Evolutionary conservation across 257 asterid genomes (phyloP), one percentile per base, ranked within the genome.

Genomic region (Thymus quinquecostatus): DNA sequence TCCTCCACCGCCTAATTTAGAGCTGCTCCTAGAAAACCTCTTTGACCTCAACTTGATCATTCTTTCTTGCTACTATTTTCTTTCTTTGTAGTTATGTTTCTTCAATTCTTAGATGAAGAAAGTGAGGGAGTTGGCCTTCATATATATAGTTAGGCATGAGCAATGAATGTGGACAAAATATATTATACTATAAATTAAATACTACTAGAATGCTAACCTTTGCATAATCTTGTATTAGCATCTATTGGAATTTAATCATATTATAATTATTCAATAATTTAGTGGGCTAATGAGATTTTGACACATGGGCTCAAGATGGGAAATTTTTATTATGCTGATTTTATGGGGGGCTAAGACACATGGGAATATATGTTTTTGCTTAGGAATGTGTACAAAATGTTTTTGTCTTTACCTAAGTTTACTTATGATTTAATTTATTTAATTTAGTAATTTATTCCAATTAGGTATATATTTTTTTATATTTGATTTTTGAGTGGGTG

Each of bases 41-140:
- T 80, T 89, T 73, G 88, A 66, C 73, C 87, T 89, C 44, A 89
- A 70, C 77, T 83, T 89, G 48, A 89, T 82, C 86, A 89, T 82
- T 75, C 70, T 78, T 53, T 0, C n/a, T 53, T 32, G 21, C 21
- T 21, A 21, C 21, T 21, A 49, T 14, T 54, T 34, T n/a, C 3
- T 21, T 28, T 28, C 6, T 55, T 55, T 27, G 2, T 7, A 8
- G 8, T 34, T 57, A 28, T 10, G 1, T 50, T 2, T 34, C 34
- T 6, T 60, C 44, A 63, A 65, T 38, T 72, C 47, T 60, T 3
- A 69, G 36, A 68, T 61, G 45, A 71, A 58, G 5, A 55, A 60
- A 3, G 58, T 55, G 30, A 51, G 14, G 72, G 57, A 8, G 36
- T 68, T 54, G 75, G 29, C 55, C 50, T 65, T 71, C 3, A 38